Evolutionary conservation across 306 rosid species (phyloP), one percentile per base, ranked within the genome.

Genomic region (Clitoria ternatea): DNA sequence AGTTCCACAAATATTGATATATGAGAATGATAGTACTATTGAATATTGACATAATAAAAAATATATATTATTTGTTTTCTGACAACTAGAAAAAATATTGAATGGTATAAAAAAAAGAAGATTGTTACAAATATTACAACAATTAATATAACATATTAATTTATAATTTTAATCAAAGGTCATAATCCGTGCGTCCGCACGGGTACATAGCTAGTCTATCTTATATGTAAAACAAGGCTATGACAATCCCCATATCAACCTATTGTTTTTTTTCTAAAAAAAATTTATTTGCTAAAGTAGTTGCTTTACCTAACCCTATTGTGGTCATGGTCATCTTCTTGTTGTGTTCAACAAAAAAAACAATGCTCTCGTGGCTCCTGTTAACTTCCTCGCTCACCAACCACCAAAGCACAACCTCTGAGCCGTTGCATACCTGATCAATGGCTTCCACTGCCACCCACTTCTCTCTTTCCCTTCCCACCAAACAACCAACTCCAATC

Each of bases 361-460:
- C 37, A 40, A 49, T 73, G 71, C 37, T 37, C 0, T 18, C 39
- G 7, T 18, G 27, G 61, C 0, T 49, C 59, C 10, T 66, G n/a
- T n/a, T n/a, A n/a, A n/a, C 29, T 65, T 63, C 35, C 54, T 42
- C 81, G 32, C 63, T 35, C 78, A 81, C 86, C 83, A 66, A 68
- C 82, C 83, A 62, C 61, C 69, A 37, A 27, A 20, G 14, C 24
- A 15, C 66, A 18, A 33, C 47, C 43, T 69, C 69, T 0, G 7
- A 43, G n/a, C 30, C 33, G 8, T 42, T 30, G 13, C 56, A 15
- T 15, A n/a, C 20, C 75, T 47, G 33, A 45, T 18, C 78, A 71
- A 83, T 89, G 96, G 89, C 90, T 57, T 81, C 96, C 65, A 35
- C 85, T 0, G 44, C 88, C 6, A 59, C 73, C 54, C 71, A 79